These are phyloP conservation scores for Leccinum incarnatum DNA, from an alignment of 768 basidiomycete genomes.

Conservation along the genomic window DNA sequence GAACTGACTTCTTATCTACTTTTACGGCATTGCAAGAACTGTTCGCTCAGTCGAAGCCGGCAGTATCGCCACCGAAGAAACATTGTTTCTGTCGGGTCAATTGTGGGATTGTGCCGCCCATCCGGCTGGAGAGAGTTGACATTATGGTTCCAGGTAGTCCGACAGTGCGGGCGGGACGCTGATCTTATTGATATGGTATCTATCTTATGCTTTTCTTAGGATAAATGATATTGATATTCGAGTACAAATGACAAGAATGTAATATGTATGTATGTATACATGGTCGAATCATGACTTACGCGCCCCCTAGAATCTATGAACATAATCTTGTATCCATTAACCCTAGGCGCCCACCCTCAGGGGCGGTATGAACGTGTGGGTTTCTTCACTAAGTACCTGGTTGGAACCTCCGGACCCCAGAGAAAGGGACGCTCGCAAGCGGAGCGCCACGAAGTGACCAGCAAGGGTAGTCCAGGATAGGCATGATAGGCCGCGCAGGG, in stretches of 20 bases:
- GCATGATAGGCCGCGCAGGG: background rate
- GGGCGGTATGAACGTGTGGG: background rate
- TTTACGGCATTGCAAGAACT: constrained; percentile 19
- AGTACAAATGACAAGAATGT: constrained; percentile 12
- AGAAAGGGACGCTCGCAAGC: background rate
- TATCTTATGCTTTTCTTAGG: constrained; percentile 8
- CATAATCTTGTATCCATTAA: background rate
- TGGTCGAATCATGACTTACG: constrained; percentile 3
- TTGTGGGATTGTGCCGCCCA: background rate
- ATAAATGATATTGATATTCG: constrained; percentile 6
- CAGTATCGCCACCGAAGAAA: constrained; percentile 5
- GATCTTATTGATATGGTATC: constrained; percentile 12
- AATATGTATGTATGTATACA: constrained; percentile 8
- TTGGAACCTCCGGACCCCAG: background rate
- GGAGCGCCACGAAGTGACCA: background rate
- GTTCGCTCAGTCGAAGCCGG: constrained; percentile 16
- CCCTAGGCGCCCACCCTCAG: background rate
- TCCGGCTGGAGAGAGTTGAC: constrained; percentile 11
- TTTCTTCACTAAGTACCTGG: background rate
- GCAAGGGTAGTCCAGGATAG: background rate
- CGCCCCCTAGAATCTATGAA: background rate
- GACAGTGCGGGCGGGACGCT: constrained; percentile 18
- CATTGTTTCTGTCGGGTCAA: constrained; percentile 7
- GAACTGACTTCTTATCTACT: constrained; percentile 16
- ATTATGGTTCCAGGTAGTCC: constrained; percentile 22